These are phyloP conservation scores for Fusarium sp. DNA, from an alignment of 2,329 filamentous ascomycete genomes.

Conservation along the genomic window DNA sequence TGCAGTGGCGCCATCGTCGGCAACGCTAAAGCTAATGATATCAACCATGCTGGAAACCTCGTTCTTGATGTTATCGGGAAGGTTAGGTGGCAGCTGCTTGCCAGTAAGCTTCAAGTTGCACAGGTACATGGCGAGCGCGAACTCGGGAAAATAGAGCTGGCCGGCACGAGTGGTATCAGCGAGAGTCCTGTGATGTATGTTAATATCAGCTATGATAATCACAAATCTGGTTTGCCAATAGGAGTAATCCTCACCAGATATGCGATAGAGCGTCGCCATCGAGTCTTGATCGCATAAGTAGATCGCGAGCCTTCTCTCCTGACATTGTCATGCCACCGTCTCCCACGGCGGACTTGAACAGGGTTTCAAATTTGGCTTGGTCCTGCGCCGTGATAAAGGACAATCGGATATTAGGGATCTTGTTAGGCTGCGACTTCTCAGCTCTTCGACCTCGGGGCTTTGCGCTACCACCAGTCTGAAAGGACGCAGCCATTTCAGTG, in stretches of 20 bases:
- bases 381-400: constrained; percentile 97
- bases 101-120: constrained; percentile 94
- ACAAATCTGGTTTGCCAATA: not conserved
- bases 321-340: constrained; percentile 87
- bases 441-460: constrained; percentile 61
- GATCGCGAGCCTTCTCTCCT: constrained; percentile 90
- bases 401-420: constrained; percentile 92
- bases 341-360: constrained; percentile 95
- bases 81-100: constrained; percentile 77
- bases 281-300: constrained; percentile 88
- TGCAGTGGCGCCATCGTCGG: constrained; percentile 74
- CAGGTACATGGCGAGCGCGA: constrained; percentile 97
- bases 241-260: constrained; percentile 76
- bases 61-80: constrained; percentile 91
- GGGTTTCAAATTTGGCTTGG: constrained; percentile 95
- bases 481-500: constrained; percentile 75
- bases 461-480: constrained; percentile 64
- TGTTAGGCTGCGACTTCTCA: constrained; percentile 68
- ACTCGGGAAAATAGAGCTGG: constrained; percentile 96
- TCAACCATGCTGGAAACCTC: constrained; percentile 99
- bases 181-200: constrained; percentile 73
- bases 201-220: constrained; percentile 16
- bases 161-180: constrained; percentile 97
- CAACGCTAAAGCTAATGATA: constrained; percentile 95
- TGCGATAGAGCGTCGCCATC: constrained; percentile 89